A percentile compares a stretch with the other conserved stretches of the same genome.
Conservation (phyloP, 2,329 filamentous ascomycete species). For the Ophiostoma populinum region DNA sequence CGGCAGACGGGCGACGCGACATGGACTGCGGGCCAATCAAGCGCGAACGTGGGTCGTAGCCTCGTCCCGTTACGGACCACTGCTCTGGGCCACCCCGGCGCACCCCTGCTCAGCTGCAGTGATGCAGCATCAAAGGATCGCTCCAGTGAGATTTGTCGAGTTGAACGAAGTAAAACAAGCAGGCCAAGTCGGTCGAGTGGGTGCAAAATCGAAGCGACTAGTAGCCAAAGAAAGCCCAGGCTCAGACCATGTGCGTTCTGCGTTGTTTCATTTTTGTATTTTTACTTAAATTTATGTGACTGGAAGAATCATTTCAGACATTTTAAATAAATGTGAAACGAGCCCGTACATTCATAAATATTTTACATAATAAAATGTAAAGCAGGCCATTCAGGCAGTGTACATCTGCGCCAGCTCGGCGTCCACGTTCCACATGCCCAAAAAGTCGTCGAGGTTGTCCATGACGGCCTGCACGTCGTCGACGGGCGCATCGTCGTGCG, state of each 20-base stretch:
- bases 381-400: background rate
- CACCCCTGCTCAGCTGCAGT: conserved; percentile 1
- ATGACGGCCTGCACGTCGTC: conserved; percentile 30
- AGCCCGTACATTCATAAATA: no score
- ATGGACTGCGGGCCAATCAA: conserved; percentile 11
- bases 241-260: no score
- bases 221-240: no score
- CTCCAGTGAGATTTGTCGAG: background rate
- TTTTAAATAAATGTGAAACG: no score
- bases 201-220: no score
- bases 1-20: background rate
- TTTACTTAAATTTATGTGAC: no score
- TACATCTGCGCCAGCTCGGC: conserved; percentile 19
- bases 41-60: conserved; percentile 10
- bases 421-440: conserved; percentile 22
- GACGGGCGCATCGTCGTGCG: conserved; percentile 6
- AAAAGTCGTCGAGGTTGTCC: conserved; percentile 27
- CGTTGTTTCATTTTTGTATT: no score
- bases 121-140: no score
- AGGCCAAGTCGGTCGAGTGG: no score
- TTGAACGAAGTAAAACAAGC: no score
- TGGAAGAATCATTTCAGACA: no score
- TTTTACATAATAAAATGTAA: background rate
- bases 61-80: conserved; percentile 4
- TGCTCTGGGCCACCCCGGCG: conserved; percentile 3